These are phyloP conservation scores for Lasiodiplodia theobromae DNA, from an alignment of 2,329 filamentous ascomycete species.

Conservation along the genomic window DNA sequence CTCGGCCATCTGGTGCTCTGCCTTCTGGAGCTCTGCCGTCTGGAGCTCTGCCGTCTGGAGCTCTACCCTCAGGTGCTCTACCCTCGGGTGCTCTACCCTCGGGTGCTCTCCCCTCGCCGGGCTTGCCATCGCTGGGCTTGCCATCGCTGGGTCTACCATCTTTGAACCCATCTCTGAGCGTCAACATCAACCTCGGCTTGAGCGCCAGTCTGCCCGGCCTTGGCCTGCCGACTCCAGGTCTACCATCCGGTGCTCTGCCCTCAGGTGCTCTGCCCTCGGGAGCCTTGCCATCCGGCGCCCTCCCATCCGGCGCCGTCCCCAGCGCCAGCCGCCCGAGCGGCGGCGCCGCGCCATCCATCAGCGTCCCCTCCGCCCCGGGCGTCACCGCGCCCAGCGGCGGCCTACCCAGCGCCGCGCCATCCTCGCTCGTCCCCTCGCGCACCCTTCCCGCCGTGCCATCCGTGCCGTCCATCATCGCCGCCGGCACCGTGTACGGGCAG, in stretches of 20 bases:
- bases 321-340: neutral
- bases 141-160: no score
- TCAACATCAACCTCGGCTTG: neutral
- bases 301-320: neutral
- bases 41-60: neutral
- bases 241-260: neutral
- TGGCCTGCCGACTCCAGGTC: accelerated
- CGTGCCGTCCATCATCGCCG: conserved; percentile 20
- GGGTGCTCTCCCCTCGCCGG: neutral
- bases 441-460: neutral
- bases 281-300: neutral
- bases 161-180: neutral
- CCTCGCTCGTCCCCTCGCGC: neutral
- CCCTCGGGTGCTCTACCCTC: neutral
- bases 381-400: neutral
- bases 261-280: neutral
- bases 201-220: neutral
- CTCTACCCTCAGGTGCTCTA: neutral
- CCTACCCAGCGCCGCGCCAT: neutral
- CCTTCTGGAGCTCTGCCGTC: neutral
- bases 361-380: neutral
- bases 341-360: neutral
- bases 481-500: conserved; percentile 26
- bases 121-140: no score
- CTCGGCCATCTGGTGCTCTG: neutral